Evolutionary conservation across 495 filamentous ascomycete genomes (phyloP).

Genomic region (Glonium stellatum): DNA sequence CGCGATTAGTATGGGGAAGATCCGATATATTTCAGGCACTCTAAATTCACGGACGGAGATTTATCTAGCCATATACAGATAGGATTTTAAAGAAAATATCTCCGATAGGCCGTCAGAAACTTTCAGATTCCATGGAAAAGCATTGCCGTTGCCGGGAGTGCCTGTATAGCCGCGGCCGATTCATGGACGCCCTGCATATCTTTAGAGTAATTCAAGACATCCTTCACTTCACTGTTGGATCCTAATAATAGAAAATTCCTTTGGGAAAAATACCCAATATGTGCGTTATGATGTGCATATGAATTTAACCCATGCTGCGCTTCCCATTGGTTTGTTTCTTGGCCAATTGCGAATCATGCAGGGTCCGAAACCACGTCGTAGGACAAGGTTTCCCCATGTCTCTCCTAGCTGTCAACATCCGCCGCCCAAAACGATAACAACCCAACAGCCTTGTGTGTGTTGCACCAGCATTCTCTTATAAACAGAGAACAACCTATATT

Average conservation of each 20-base stretch:
- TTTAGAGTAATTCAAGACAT: too few species aligned
- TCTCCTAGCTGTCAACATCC: constrained; percentile 1
- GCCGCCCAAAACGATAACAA: constrained; percentile 1
- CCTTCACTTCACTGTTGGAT: too few species aligned
- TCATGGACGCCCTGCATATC: too few species aligned
- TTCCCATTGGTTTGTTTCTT: background rate
- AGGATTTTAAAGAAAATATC: too few species aligned
- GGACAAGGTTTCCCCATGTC: background rate
- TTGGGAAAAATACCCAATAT: background rate
- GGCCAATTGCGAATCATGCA: background rate
- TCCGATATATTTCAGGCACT: too few species aligned
- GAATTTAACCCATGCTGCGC: background rate
- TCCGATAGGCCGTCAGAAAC: too few species aligned
- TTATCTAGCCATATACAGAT: too few species aligned
- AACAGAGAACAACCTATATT: background rate
- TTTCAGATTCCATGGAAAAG: too few species aligned
- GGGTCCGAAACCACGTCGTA: background rate
- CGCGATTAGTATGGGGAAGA: too few species aligned
- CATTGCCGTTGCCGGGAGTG: too few species aligned
- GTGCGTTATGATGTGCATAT: background rate
- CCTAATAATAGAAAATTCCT: background rate
- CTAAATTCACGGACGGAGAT: too few species aligned
- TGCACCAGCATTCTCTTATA: background rate
- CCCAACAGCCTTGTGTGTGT: background rate
- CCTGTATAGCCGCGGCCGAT: too few species aligned